These are phyloP conservation scores for Nasturtium officinale DNA, from an alignment of 345 rosid species.

Conservation along the genomic window DNA sequence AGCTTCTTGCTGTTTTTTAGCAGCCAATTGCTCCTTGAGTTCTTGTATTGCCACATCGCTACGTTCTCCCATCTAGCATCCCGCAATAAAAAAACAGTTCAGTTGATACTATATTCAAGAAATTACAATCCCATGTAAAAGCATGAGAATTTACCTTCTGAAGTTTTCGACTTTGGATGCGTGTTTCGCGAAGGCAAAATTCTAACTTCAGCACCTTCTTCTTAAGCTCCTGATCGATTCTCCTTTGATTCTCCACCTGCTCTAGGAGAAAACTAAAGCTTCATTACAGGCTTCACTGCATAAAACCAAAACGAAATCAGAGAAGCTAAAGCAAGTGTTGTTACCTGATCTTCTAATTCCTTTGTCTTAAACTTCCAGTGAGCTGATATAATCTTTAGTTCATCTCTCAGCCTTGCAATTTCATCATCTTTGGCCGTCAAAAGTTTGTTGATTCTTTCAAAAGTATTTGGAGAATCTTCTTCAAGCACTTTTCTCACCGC, in stretches of 20 bases:
- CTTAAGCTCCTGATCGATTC: constrained; percentile 82
- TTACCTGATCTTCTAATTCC: constrained; percentile 85
- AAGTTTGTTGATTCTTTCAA: constrained; percentile 62
- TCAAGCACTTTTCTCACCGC: constrained; percentile 60
- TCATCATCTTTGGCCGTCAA: constrained; percentile 69
- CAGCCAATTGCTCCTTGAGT: constrained; percentile 65
- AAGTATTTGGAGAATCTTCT: constrained; percentile 72
- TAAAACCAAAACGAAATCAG: neutral
- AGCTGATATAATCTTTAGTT: constrained; percentile 73
- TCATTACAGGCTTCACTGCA: constrained; percentile 2
- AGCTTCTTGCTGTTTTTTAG: constrained; percentile 47
- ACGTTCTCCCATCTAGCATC: constrained; percentile 74
- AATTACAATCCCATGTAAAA: constrained; percentile 13
- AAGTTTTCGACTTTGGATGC: constrained; percentile 77
- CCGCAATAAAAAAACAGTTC: constrained; percentile 2
- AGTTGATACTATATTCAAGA: neutral
- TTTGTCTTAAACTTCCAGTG: constrained; percentile 84
- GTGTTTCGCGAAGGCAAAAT: constrained; percentile 89
- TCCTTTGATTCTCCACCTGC: constrained; percentile 84
- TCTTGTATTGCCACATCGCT: constrained; percentile 76
- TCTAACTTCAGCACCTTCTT: constrained; percentile 83
- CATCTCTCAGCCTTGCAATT: constrained; percentile 70
- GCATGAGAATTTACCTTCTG: constrained; percentile 59
- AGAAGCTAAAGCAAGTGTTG: constrained; percentile 22
- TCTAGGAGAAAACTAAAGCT: neutral